Base-by-base conservation (phyloP, 257 asterid genomes). In the Primulina eburnea region DNA sequence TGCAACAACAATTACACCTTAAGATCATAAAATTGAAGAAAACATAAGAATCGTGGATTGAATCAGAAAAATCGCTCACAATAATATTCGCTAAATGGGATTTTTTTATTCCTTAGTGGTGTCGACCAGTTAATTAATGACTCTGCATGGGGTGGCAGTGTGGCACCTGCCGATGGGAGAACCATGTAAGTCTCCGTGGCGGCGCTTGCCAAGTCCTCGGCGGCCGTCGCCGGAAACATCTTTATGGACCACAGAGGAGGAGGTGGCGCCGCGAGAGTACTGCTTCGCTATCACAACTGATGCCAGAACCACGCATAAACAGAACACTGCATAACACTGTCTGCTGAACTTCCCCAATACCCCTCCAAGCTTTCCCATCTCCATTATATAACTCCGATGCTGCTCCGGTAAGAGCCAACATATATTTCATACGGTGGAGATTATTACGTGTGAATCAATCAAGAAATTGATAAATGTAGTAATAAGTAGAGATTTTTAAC, bases 321-420 rank as follows among this genome's bases (percentile, higher is more conserved):
- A 84, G n/a, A 84, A 75, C 68, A 78, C 47, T 8, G 86, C 82
- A 1, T 86, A 84, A 5, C 79, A 73, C 72, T 82, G 88, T 65
- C 85, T 71, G 76, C 87, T 78, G 64, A 84, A 12, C 70, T 78
- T 82, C 55, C 74, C 79, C 30, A 83, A 10, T 7, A 64, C 20
- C 34, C 75, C 78, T 62, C 68, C 76, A 16, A 79, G 14, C 50
- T 43, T 64, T 35, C 60, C 77, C 85, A 73, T 81, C 60, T 67
- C 71, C 73, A 71, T 47, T 24, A 24, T 24, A 24, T 24, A 24
- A 24, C 26, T 24, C 3, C 30, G 30, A 28, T 28, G 2, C 4
- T 28, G 3, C 35, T 33, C 35, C 5, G 5, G 35, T 33, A 33
- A 28, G 30, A 28, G 30, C 30, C 30, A 28, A 28, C 30, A 28